Evolutionary conservation across 495 filamentous ascomycete genomes (phyloP), one percentile per base, ranked within the genome.

Genomic region (Trichoderma gamsii): DNA sequence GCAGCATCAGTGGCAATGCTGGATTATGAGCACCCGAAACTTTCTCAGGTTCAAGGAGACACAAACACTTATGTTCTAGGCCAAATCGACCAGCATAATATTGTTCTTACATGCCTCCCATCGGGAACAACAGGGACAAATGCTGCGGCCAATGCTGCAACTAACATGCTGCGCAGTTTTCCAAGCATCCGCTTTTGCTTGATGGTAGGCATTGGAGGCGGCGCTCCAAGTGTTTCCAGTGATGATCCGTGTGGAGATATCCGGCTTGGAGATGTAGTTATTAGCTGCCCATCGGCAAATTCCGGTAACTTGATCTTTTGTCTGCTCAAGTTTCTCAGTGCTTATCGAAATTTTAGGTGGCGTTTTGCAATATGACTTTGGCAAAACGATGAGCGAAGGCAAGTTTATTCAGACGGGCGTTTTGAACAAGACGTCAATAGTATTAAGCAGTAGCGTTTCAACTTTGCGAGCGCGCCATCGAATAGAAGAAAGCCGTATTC

Each of bases 21-120:
- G n/a, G 49, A 52, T 52, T 6, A 52, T 9, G 18, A 21, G 18
- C 21, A 25, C n/a, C n/a, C 49, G 18, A 52, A 4, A 2, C n/a
- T 52, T 9, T 6, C 49, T n/a, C 49, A 52, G 4, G 18, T 4
- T 9, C 18, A 21, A 9, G 49, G n/a, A 21, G 49, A 52, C 25
- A 1, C 49, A 5, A 78, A 76, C 66, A 59, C 51, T 3, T 80
- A 80, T 67, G 66, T 46, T 2, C 66, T 77, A 1, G 78, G 78
- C 9, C 46, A 63, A 1, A 78, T 80, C 1, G 71, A 71, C 0
- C 38, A 46, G 61, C 76, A 81, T 67, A 68, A 78, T 59, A 66
- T 81, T 21, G 78, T 78, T 8, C 71, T 80, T 25, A 73, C 72
- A 18, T 78, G 74, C 63, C 69, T 80, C 3, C 78, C 78, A 0